Evolutionary conservation across 23 red algal genomes (phyloP), one percentile per base, ranked within the genome.

Genomic region (Agarophyton chilense): DNA sequence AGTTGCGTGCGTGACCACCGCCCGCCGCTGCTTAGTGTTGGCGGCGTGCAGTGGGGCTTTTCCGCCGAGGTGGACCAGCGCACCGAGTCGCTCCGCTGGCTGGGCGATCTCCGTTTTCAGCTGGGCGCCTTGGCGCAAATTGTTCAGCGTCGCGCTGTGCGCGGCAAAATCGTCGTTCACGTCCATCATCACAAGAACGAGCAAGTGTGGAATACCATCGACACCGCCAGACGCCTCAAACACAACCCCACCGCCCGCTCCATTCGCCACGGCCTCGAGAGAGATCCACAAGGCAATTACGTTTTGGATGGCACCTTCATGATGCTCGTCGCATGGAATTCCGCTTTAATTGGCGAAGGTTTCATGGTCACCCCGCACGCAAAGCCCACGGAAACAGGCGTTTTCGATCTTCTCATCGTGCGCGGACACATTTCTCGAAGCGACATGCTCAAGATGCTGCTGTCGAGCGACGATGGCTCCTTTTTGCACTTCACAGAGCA

Each of bases 31-130:
- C 0, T 79, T 9, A 50, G 33, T 32, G 55, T 89, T 16, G 70
- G 71, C 13, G 84, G 84, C 52, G 53, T 89, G 44, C 84, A 89
- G 54, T 89, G 72, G 53, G 84, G 84, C 49, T 65, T 89, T 33
- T 13, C 72, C 21, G 84, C 84, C 21, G 84, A 89, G 0, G 72
- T 79, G 10, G 84, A 89, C 31, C 72, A 78, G 43, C 65, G 84
- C 51, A 89, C 84, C 21, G 84, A 89, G 84, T n/a, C 24, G 9
- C 52, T 65, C 2, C 52, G 84, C 14, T 89, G 67, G 49, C 52
- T 89, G 84, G 84, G 84, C 41, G 72, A 67, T 10, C 14, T 55
- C 3, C 24, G 84, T 10, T 76, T 89, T 19, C 42, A 89, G 19
- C 25, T 89, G 1, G 72, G 84, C 25, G 84, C 84, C 2, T 10